A percentile compares a stretch with the other conserved stretches of the same genome.
Conservation (phyloP, 2,329 filamentous ascomycete genomes). For the Botrytis cinerea region DNA sequence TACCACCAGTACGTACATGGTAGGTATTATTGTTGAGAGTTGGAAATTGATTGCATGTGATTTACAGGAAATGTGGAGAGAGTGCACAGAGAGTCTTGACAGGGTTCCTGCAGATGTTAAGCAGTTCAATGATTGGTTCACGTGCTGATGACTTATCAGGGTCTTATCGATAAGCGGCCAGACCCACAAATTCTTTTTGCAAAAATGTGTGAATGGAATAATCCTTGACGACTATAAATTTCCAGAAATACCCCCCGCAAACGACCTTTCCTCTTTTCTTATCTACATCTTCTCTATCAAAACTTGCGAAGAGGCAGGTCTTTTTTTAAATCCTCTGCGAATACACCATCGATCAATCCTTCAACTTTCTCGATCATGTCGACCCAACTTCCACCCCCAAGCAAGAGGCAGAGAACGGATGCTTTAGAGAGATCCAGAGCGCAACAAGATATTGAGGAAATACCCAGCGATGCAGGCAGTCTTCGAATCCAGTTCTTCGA, state of each 20-base stretch:
- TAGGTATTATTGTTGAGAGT: not conserved
- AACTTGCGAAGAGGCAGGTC: not conserved
- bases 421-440: slow-evolving; percentile 68
- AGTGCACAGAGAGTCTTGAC: not conserved
- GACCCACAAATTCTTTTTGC: not conserved
- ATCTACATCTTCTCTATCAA: not conserved
- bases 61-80: not conserved
- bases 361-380: slow-evolving; percentile 59
- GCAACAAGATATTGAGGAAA: slow-evolving; percentile 73
- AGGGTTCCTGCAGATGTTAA: not conserved
- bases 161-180: not conserved
- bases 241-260: not conserved
- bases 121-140: not conserved
- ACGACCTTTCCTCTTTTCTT: not conserved
- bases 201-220: not conserved
- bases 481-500: slow-evolving; percentile 88
- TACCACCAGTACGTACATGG: not conserved
- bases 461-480: slow-evolving; percentile 70
- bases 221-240: slow-evolving; percentile 13
- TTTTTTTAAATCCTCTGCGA: not conserved
- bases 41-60: not conserved
- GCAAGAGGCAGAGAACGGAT: slow-evolving; percentile 82
- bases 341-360: not conserved
- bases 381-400: slow-evolving; percentile 79
- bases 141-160: not conserved